Percentiles rank a stretch among this genome's conserved stretches.
These are phyloP conservation scores for Boletus rubroflammeus DNA, from an alignment of 768 basidiomycete genomes.

Conservation along the genomic window DNA sequence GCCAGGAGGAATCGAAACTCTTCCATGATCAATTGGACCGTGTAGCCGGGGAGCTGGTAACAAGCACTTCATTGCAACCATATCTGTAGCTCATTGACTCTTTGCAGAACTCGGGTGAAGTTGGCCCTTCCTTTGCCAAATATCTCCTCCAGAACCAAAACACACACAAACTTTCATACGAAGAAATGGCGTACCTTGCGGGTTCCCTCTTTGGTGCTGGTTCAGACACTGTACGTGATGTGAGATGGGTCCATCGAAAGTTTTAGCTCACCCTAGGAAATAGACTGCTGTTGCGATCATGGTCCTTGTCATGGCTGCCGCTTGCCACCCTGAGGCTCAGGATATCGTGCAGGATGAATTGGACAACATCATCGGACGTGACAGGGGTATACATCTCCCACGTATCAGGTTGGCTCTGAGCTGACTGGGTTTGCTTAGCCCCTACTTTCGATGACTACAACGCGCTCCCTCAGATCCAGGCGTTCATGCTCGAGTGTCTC, in stretches of 20 bases:
- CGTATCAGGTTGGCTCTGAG: background rate
- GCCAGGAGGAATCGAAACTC: slow-evolving; percentile 50
- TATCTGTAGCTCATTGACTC: background rate
- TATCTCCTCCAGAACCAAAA: slow-evolving; percentile 55
- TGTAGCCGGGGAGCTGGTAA: slow-evolving; percentile 46
- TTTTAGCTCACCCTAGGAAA: background rate
- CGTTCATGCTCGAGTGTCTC: slow-evolving; percentile 40
- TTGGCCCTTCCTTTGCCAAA: slow-evolving; percentile 47
- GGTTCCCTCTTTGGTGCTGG: slow-evolving; percentile 68
- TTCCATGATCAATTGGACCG: slow-evolving; percentile 51
- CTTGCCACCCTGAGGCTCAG: slow-evolving; percentile 52
- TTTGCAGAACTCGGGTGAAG: slow-evolving; percentile 20
- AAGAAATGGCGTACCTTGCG: slow-evolving; percentile 60
- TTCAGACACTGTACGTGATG: slow-evolving; percentile 47
- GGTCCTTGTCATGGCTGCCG: slow-evolving; percentile 54
- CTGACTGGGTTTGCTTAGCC: slow-evolving; percentile 20
- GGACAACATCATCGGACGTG: slow-evolving; percentile 49
- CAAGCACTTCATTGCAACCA: background rate
- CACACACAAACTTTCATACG: slow-evolving; percentile 50
- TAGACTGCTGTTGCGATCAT: slow-evolving; percentile 56
- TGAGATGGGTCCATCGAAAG: background rate
- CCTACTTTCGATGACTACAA: slow-evolving; percentile 41
- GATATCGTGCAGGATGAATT: slow-evolving; percentile 50
- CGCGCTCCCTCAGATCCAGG: slow-evolving; percentile 36
- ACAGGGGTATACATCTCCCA: slow-evolving; percentile 20